These are phyloP conservation scores for Geotrichum klebahnii DNA, from an alignment of 1,139 yeast genomes.

Conservation along the genomic window DNA sequence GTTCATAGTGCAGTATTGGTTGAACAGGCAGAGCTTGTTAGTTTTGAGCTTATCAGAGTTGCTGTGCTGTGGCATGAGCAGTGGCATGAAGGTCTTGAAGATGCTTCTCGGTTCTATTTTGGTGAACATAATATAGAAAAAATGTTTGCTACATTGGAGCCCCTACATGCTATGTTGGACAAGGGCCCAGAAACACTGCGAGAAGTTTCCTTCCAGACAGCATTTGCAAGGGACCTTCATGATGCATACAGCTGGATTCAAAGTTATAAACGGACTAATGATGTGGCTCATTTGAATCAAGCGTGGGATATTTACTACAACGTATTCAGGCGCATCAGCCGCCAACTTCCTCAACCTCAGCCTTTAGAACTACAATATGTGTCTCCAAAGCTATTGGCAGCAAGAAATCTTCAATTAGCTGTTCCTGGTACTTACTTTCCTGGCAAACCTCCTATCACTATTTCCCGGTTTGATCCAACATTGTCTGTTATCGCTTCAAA, in stretches of 20 bases:
- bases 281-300: constrained; percentile 82
- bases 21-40: constrained; percentile 90
- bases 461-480: constrained; percentile 72
- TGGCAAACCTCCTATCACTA: constrained; percentile 72
- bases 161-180: constrained; percentile 54
- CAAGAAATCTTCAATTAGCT: constrained; percentile 77
- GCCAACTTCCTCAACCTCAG: constrained; percentile 83
- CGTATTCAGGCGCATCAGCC: constrained; percentile 84
- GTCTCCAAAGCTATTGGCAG: constrained; percentile 80
- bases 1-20: constrained; percentile 80
- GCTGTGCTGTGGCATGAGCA: constrained; percentile 97
- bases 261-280: constrained; percentile 79
- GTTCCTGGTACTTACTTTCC: constrained; percentile 92
- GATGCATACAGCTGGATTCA: constrained; percentile 94
- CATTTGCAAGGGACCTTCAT: constrained; percentile 87
- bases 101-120: constrained; percentile 88
- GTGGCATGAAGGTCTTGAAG: constrained; percentile 97
- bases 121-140: constrained; percentile 93
- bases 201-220: constrained; percentile 87
- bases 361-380: constrained; percentile 88
- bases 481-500: constrained; percentile 90
- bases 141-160: constrained; percentile 88
- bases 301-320: constrained; percentile 97
- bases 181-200: constrained; percentile 86
- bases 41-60: constrained; percentile 86